Evolutionary conservation across 2,329 filamentous ascomycete genomes (phyloP).

Genomic region (Colletotrichum higginsianum): DNA sequence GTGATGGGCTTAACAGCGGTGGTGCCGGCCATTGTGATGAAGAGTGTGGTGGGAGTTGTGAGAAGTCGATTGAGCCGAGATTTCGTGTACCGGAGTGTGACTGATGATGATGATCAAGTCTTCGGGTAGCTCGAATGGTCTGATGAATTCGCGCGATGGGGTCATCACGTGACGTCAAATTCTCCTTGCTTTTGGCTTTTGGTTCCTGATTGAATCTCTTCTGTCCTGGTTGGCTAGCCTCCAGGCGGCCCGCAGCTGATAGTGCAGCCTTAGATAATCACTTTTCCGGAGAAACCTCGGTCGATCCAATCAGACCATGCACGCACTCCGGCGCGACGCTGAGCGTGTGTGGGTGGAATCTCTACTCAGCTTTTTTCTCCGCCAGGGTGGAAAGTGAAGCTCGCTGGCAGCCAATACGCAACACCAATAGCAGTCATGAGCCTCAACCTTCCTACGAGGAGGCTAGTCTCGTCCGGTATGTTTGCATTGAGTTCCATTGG

Average conservation of each 20-base stretch:
- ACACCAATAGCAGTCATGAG: constrained; percentile 42
- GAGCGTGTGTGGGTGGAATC: constrained; percentile 5
- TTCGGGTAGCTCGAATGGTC: constrained; percentile 35
- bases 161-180: constrained; percentile 37
- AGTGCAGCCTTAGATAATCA: constrained; percentile 11
- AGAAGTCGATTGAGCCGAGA: constrained; percentile 31
- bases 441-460: constrained; percentile 43
- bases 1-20: constrained; percentile 67
- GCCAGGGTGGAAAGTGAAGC: constrained; percentile 21
- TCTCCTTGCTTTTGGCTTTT: not conserved
- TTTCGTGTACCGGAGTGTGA: constrained; percentile 22
- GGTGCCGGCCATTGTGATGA: constrained; percentile 61
- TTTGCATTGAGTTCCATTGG: not conserved
- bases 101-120: constrained; percentile 24
- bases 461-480: constrained; percentile 43
- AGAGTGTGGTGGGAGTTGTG: constrained; percentile 29
- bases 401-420: constrained; percentile 18
- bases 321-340: not conserved
- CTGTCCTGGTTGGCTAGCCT: constrained; percentile 14
- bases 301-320: not conserved
- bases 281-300: constrained; percentile 16
- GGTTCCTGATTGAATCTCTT: constrained; percentile 16
- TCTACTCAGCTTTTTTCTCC: constrained; percentile 32
- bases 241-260: not conserved
- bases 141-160: constrained; percentile 39